A percentile compares a stretch with the other conserved stretches of the same genome.
Evolutionary conservation across 441 rosid genomes (phyloP).

Genomic region (Adansonia gregorii): DNA sequence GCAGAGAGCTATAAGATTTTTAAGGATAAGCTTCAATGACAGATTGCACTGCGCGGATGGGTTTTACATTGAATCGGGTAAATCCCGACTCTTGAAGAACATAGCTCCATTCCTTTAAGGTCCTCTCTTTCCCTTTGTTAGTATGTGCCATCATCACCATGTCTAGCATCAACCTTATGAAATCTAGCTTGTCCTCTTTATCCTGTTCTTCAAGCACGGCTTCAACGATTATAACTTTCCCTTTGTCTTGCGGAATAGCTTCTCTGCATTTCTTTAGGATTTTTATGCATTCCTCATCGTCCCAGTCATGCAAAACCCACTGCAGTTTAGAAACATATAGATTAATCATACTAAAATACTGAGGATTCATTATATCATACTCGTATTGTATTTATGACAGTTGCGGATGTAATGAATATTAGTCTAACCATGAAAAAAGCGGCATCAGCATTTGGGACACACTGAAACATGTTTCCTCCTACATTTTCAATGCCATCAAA

Average conservation of each 20-base stretch:
- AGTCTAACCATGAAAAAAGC: slow-evolving; percentile 45
- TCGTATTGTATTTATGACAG: no score
- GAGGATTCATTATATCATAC: not conserved
- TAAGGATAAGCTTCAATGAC: slow-evolving; percentile 57
- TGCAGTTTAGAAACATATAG: slow-evolving; percentile 15
- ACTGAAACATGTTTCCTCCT: slow-evolving; percentile 57
- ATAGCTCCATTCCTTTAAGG: slow-evolving; percentile 61
- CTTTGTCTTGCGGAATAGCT: slow-evolving; percentile 48
- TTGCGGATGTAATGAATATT: not conserved
- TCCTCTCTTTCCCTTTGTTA: slow-evolving; percentile 63
- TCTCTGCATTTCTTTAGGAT: slow-evolving; percentile 66
- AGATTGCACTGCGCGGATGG: slow-evolving; percentile 46
- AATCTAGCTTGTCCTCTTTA: slow-evolving; percentile 41
- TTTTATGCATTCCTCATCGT: slow-evolving; percentile 63
- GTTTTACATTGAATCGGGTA: slow-evolving; percentile 40
- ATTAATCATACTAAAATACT: not conserved
- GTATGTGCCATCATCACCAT: slow-evolving; percentile 77
- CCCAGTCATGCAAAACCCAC: slow-evolving; percentile 83
- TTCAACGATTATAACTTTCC: slow-evolving; percentile 70
- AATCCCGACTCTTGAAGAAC: slow-evolving; percentile 65
- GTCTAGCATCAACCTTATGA: slow-evolving; percentile 58
- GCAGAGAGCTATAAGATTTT: not conserved
- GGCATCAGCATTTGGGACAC: slow-evolving; percentile 52
- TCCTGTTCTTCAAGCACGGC: slow-evolving; percentile 46
- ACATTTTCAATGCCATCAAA: slow-evolving; percentile 43